phyloP scores from a whole-genome alignment of 352 stramenopile species.

The Phytophthora pseudosyringae region DNA sequence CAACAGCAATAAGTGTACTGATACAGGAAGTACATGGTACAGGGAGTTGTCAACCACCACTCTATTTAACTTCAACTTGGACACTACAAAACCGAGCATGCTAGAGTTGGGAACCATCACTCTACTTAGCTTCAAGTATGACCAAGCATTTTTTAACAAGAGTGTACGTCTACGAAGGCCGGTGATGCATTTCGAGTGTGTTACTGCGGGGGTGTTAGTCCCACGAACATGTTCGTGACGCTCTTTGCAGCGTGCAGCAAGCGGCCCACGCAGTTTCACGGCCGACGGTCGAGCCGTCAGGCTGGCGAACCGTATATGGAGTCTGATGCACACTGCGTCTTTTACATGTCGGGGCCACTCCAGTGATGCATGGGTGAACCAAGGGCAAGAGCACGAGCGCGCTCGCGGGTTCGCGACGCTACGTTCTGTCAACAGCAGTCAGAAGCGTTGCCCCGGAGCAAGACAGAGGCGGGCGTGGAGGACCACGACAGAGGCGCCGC shows the following conservation, averaged over 20 bases:
- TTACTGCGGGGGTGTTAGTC: neutral
- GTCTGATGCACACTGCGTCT: slow-evolving; percentile 30
- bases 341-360: slow-evolving; percentile 22
- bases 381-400: slow-evolving; percentile 23
- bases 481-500: slow-evolving; percentile 19
- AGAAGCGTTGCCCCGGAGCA: slow-evolving; percentile 26
- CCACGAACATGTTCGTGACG: neutral
- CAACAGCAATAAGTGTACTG: slow-evolving; percentile 14
- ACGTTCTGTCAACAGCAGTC: slow-evolving; percentile 43
- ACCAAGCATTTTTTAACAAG: too few relatives aligned
- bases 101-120: neutral
- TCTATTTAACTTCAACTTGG: slow-evolving; percentile 10
- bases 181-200: too few relatives aligned
- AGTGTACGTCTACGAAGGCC: too few relatives aligned
- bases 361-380: slow-evolving; percentile 24
- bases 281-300: slow-evolving; percentile 10
- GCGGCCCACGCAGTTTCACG: slow-evolving; percentile 14
- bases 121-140: neutral
- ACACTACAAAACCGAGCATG: slow-evolving; percentile 14
- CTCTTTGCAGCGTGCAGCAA: neutral
- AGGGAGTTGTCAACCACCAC: too few relatives aligned
- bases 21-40: too few relatives aligned
- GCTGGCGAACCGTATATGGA: slow-evolving; percentile 26
- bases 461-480: slow-evolving; percentile 32
- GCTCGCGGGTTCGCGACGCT: slow-evolving; percentile 33